phyloP scores from a whole-genome alignment of 331 rosid genomes.

The Pyrus hybrid region DNA sequence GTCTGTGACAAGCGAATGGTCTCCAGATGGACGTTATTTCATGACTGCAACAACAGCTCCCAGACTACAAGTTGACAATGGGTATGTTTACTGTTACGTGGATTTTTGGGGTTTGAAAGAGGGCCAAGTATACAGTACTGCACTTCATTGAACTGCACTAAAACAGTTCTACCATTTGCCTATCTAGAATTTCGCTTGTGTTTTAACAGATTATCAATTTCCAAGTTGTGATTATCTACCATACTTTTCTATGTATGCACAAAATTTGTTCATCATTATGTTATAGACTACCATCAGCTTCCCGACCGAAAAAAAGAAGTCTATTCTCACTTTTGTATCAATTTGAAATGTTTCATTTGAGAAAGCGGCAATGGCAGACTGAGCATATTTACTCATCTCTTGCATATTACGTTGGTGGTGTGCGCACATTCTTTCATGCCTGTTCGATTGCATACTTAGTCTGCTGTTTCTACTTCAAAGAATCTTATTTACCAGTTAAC shows the following conservation, averaged over 20 bases:
- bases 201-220: not conserved
- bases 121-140: not conserved
- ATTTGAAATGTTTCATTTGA: not conserved
- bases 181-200: not conserved
- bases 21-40: conserved; percentile 88
- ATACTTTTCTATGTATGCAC: conserved; percentile 2
- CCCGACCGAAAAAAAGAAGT: not conserved
- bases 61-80: conserved; percentile 93
- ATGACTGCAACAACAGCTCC: conserved; percentile 99
- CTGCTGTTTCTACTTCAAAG: not conserved
- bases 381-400: not conserved
- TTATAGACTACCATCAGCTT: not conserved
- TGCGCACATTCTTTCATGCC: not conserved
- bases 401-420: not conserved
- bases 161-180: not conserved
- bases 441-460: not conserved
- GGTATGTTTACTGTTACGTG: conserved; percentile 34
- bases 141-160: not conserved
- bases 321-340: conserved; percentile 1
- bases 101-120: not conserved
- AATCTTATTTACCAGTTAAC: not conserved
- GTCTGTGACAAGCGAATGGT: conserved; percentile 97
- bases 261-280: not conserved
- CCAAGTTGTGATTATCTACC: not conserved
- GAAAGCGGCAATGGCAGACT: not conserved